A percentile compares a stretch with the other conserved stretches of the same genome.
Evolutionary conservation across 208 protist species (phyloP).

Genomic region (Leishmania guyanensis): DNA sequence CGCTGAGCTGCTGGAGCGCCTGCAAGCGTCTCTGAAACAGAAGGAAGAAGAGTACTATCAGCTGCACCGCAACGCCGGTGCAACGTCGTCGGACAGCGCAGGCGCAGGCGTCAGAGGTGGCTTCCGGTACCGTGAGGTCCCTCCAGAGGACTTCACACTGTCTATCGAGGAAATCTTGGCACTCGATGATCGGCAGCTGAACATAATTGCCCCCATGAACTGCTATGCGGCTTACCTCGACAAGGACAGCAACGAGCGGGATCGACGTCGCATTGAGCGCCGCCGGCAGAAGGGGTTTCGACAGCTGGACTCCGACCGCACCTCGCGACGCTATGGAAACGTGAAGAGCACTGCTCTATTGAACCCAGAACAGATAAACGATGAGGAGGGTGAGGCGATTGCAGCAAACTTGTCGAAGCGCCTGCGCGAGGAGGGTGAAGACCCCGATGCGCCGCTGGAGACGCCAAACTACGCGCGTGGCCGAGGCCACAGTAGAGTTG

Average conservation of each 20-base stretch:
- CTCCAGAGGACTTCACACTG: constrained; percentile 83
- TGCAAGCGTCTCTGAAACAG: constrained; percentile 63
- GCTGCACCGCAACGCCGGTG: constrained; percentile 70
- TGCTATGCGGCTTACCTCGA: constrained; percentile 92
- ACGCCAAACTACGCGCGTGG: background rate
- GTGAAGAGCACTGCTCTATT: constrained; percentile 70
- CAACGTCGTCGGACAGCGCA: constrained; percentile 17
- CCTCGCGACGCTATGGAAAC: constrained; percentile 79
- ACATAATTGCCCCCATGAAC: constrained; percentile 92
- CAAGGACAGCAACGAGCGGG: constrained; percentile 62
- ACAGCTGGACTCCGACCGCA: constrained; percentile 65
- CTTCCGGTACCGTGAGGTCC: constrained; percentile 88
- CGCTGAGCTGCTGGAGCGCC: constrained; percentile 37
- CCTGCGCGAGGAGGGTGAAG: constrained; percentile 47
- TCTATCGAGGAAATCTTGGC: constrained; percentile 86
- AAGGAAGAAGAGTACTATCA: constrained; percentile 87
- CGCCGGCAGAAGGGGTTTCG: constrained; percentile 66
- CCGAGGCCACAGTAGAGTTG: background rate
- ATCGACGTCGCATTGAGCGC: constrained; percentile 61
- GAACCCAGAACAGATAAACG: constrained; percentile 49
- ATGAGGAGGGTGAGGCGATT: constrained; percentile 60
- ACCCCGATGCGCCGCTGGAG: constrained; percentile 29
- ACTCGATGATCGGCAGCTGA: constrained; percentile 90
- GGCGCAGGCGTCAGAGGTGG: constrained; percentile 14
- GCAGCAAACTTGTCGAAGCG: constrained; percentile 60